Evolutionary conservation across 768 basidiomycete species (phyloP).

Genomic region (Leccinum arenicola): DNA sequence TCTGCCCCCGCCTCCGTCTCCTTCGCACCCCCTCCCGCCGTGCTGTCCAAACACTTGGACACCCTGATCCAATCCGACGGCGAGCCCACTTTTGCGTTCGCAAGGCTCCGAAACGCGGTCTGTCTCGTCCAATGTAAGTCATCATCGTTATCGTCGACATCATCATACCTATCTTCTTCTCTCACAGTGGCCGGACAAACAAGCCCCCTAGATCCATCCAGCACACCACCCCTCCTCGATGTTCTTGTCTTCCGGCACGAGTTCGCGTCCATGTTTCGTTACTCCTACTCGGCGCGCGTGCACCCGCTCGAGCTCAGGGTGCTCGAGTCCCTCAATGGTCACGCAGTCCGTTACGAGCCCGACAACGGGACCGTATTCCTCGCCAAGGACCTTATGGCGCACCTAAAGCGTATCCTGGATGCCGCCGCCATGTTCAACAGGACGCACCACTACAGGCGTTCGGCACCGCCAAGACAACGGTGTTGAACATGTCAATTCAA

Average conservation of each 20-base stretch:
- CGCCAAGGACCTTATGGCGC: slow-evolving; percentile 41
- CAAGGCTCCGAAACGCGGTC: slow-evolving; percentile 22
- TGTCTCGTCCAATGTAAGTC: slow-evolving; percentile 31
- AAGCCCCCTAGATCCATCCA: slow-evolving; percentile 8
- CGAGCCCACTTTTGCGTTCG: slow-evolving; percentile 37
- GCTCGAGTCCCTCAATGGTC: slow-evolving; percentile 49
- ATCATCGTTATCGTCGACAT: background rate
- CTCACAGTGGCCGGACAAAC: slow-evolving; percentile 18
- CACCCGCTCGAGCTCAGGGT: slow-evolving; percentile 40
- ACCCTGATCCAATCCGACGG: background rate
- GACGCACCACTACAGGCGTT: slow-evolving; percentile 3
- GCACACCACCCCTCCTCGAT: slow-evolving; percentile 18
- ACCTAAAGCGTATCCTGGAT: slow-evolving; percentile 29
- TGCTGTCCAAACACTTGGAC: slow-evolving; percentile 15
- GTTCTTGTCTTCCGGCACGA: slow-evolving; percentile 43
- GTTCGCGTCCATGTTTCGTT: slow-evolving; percentile 63
- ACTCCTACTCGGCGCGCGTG: slow-evolving; percentile 45
- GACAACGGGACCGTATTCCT: slow-evolving; percentile 60
- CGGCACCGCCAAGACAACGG: slow-evolving; percentile 4
- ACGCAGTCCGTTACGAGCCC: slow-evolving; percentile 51
- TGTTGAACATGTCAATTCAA: slow-evolving; percentile 5
- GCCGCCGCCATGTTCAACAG: slow-evolving; percentile 18
- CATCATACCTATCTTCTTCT: background rate
- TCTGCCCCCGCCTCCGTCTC: slow-evolving; percentile 12
- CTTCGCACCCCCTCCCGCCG: slow-evolving; percentile 21